Evolutionary conservation across 305 asterid genomes (phyloP).

Genomic region (Fraxinus latifolia): DNA sequence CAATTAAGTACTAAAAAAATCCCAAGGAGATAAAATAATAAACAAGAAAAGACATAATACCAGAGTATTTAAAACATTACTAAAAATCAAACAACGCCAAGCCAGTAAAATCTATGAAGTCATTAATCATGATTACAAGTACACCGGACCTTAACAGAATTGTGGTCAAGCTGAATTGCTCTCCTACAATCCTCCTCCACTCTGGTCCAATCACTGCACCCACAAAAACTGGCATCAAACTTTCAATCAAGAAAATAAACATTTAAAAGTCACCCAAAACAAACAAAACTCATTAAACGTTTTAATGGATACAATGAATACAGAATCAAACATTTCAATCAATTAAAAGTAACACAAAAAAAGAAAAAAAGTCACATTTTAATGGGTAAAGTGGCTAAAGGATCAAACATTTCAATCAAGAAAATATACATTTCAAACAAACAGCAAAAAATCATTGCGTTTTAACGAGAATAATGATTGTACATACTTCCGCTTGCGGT

Average conservation of each 20-base stretch:
- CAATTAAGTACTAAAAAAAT: background rate
- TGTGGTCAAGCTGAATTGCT: constrained; percentile 79
- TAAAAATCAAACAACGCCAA: background rate
- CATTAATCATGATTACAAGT: background rate
- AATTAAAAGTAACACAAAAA: background rate
- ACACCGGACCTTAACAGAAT: constrained; percentile 56
- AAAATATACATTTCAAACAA: background rate
- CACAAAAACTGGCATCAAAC: background rate
- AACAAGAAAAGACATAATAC: background rate
- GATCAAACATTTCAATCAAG: background rate
- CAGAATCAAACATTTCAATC: background rate
- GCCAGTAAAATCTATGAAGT: background rate
- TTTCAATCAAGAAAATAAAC: background rate
- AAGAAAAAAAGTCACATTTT: background rate
- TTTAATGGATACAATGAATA: background rate
- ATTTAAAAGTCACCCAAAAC: background rate
- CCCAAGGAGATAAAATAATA: background rate
- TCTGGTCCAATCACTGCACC: constrained; percentile 66
- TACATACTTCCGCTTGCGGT: constrained; percentile 73
- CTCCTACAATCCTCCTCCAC: constrained; percentile 88
- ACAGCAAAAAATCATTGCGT: background rate
- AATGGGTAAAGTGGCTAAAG: background rate
- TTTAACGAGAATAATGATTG: constrained; percentile 17
- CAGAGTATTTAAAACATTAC: background rate
- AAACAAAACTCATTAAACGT: background rate